These are phyloP conservation scores for Claviceps pusilla DNA, from an alignment of 2,329 filamentous ascomycete species.

Conservation along the genomic window DNA sequence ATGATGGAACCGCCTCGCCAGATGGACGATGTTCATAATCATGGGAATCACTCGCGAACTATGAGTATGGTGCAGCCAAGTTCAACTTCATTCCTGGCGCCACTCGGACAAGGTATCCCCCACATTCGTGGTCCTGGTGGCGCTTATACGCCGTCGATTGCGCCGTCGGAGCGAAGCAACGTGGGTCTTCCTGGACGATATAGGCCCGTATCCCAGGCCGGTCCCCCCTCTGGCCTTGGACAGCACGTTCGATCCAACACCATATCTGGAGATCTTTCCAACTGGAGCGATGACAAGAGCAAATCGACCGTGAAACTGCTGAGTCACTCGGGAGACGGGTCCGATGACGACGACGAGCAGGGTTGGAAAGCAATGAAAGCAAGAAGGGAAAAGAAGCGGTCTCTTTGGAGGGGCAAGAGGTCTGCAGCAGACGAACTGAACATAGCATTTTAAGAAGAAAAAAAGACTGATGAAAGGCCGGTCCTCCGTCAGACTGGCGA, in stretches of 20 bases:
- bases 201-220: slow-evolving; percentile 63
- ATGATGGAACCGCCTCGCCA: slow-evolving; percentile 26
- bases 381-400: slow-evolving; percentile 53
- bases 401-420: slow-evolving; percentile 51
- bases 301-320: slow-evolving; percentile 24
- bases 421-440: slow-evolving; percentile 31
- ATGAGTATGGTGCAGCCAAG: slow-evolving; percentile 75
- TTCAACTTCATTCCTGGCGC: slow-evolving; percentile 42
- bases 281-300: slow-evolving; percentile 19
- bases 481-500: neutral
- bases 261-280: slow-evolving; percentile 18
- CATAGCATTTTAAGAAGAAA: slow-evolving; percentile 24
- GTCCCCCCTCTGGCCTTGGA: slow-evolving; percentile 10
- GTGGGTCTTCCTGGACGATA: slow-evolving; percentile 81
- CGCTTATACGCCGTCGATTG: slow-evolving; percentile 78
- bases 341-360: slow-evolving; percentile 48
- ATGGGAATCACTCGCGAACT: slow-evolving; percentile 37
- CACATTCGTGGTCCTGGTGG: slow-evolving; percentile 22
- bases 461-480: slow-evolving; percentile 3
- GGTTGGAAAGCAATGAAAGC: slow-evolving; percentile 58
- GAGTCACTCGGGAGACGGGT: slow-evolving; percentile 24
- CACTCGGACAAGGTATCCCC: slow-evolving; percentile 19
- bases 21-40: slow-evolving; percentile 17
- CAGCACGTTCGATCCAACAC: slow-evolving; percentile 19
- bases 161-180: slow-evolving; percentile 90